Evolutionary conservation across 106 monocot genomes (phyloP), one percentile per base, ranked within the genome.

Genomic region (Allium sativum): DNA sequence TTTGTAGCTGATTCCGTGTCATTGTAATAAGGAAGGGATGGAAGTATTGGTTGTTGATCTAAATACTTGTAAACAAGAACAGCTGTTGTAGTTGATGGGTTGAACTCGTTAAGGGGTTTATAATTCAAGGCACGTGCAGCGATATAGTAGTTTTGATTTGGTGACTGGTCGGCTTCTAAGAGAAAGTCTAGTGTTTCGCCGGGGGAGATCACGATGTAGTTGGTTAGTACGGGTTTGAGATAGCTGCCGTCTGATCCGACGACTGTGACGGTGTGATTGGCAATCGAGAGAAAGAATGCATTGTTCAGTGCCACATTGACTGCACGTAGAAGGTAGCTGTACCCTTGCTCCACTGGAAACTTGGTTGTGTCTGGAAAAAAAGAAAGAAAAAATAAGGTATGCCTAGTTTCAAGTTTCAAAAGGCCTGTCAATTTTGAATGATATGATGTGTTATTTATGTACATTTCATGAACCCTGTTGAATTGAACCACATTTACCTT

Each of bases 201-300:
- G 1, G 80, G 80, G 47, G n/a, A 16, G 7, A 76, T 68, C 45
- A 76, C 15, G 48, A 76, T 42, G 71, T 72, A 76, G 15, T 68
- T 21, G 6, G 68, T 46, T 15, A 45, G 40, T 21, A 68, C 22
- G 52, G 76, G 76, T 18, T 81, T 73, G 19, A 50, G 44, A 64
- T 81, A 77, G 52, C 55, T 70, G 0, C 76, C 79, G 48, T 84
- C 84, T 17, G 70, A 61, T 10, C 76, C 84, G 12, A 84, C 80
- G 9, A 77, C 40, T 0, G 76, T 76, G 54, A 84, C 18, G 7
- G 4, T 40, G 60, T 79, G 84, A 7, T 47, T 10, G 42, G 72
- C 76, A 45, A 84, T 40, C 20, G 70, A 19, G 58, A 80, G 73
- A 70, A 84, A 84, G 12, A 73, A 53, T 6, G 20, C 73, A 40